Conservation (phyloP, 2,329 filamentous ascomycete species). For the Berkeleyomyces basicola region DNA sequence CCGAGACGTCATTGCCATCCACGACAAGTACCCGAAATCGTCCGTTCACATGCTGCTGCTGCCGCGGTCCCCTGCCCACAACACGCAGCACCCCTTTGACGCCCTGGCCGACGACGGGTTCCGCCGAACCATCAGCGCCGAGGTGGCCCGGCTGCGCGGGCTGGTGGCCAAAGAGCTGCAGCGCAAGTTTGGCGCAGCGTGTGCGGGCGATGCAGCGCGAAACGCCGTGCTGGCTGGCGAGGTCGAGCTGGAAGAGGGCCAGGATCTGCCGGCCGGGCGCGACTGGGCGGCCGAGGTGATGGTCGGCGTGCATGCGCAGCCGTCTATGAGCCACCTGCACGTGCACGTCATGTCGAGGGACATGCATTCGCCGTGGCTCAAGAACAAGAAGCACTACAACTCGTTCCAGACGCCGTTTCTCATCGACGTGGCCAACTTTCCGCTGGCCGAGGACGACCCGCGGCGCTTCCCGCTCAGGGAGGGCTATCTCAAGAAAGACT, state of each 20-base stretch:
- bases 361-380: slow-evolving; percentile 53
- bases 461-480: slow-evolving; percentile 39
- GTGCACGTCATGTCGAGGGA: slow-evolving; percentile 76
- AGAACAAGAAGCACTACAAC: slow-evolving; percentile 78
- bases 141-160: slow-evolving; percentile 41
- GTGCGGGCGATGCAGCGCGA: slow-evolving; percentile 44
- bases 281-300: slow-evolving; percentile 64
- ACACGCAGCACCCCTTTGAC: slow-evolving; percentile 54
- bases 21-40: slow-evolving; percentile 75
- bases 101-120: slow-evolving; percentile 58
- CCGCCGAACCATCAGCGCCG: slow-evolving; percentile 42
- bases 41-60: slow-evolving; percentile 77
- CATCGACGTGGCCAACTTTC: slow-evolving; percentile 62
- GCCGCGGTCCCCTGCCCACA: slow-evolving; percentile 48
- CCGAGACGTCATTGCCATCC: slow-evolving; percentile 55
- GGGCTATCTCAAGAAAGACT: slow-evolving; percentile 45
- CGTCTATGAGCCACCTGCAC: slow-evolving; percentile 85
- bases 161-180: slow-evolving; percentile 62
- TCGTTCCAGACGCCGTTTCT: slow-evolving; percentile 81
- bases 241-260: slow-evolving; percentile 22
- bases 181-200: slow-evolving; percentile 47
- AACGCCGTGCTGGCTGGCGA: slow-evolving; percentile 50
- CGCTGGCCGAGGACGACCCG: slow-evolving; percentile 48
- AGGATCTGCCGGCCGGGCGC: slow-evolving; percentile 50
- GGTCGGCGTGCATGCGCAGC: slow-evolving; percentile 69